phyloP scores from a whole-genome alignment of 768 basidiomycete genomes.

The Phaeotremella fagi region DNA sequence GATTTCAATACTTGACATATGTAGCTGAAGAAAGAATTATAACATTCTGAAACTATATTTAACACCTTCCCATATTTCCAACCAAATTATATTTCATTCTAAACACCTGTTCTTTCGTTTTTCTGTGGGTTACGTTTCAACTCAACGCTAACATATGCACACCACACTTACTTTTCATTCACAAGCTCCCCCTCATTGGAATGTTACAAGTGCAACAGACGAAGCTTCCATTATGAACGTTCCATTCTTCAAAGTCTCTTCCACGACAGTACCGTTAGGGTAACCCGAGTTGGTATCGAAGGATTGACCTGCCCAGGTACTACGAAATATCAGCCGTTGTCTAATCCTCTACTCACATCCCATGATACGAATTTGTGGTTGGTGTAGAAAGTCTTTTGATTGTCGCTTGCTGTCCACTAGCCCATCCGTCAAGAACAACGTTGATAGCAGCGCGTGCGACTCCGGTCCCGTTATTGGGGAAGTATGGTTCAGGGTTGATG shows the following conservation, averaged over 20 bases:
- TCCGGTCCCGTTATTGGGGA: no score
- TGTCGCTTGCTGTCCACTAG: neutral
- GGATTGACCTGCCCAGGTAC: slow-evolving; percentile 14
- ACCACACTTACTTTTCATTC: no score
- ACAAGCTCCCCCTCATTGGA: no score
- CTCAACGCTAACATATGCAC: no score
- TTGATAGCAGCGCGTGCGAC: neutral
- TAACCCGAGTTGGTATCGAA: slow-evolving; percentile 12
- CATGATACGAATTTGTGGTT: neutral
- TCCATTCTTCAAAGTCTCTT: neutral
- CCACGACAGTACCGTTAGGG: slow-evolving; percentile 8
- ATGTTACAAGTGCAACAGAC: neutral
- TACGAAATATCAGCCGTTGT: slow-evolving; percentile 1
- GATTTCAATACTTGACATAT: no score
- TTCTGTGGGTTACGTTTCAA: no score
- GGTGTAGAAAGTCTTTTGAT: neutral
- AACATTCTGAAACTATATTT: no score
- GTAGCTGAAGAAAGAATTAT: no score
- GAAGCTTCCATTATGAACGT: slow-evolving; percentile 1
- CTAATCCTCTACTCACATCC: neutral
- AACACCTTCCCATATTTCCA: no score
- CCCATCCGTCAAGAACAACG: neutral
- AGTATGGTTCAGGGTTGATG: slow-evolving; percentile 11
- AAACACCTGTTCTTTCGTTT: no score
- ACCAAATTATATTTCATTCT: no score